A percentile compares a stretch with the other conserved stretches of the same genome.
Conservation (phyloP, 345 rosid genomes). For the Camelina laxa region DNA sequence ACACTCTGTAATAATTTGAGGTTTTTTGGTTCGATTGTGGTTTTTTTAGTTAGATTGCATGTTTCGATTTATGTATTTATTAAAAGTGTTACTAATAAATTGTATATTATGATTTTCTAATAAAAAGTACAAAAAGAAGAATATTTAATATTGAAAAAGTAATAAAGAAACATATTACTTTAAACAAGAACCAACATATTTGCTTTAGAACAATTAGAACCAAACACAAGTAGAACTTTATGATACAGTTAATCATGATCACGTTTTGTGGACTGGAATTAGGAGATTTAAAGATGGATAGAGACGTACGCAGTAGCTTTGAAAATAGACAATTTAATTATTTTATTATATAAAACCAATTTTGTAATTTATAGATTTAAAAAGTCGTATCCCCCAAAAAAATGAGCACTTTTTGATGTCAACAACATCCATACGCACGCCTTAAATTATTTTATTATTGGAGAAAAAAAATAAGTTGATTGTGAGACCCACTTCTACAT, state of each 20-base stretch:
- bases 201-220: slow-evolving; percentile 25
- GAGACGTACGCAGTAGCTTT: slow-evolving; percentile 23
- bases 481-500: slow-evolving; percentile 27
- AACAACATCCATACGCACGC: slow-evolving; percentile 38
- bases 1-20: background rate
- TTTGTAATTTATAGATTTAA: slow-evolving; percentile 19
- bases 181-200: slow-evolving; percentile 26
- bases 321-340: slow-evolving; percentile 35
- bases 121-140: background rate
- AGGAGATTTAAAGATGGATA: slow-evolving; percentile 7
- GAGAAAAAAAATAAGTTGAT: slow-evolving; percentile 14
- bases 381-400: slow-evolving; percentile 18
- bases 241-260: slow-evolving; percentile 37
- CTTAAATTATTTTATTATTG: background rate
- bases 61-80: too few species aligned
- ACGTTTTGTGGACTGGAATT: slow-evolving; percentile 41
- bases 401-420: slow-evolving; percentile 27
- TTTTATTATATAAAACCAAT: background rate
- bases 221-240: slow-evolving; percentile 24
- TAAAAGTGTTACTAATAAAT: too few species aligned
- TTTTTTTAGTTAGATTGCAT: too few species aligned
- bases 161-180: background rate
- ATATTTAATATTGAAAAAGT: background rate
- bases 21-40: too few species aligned
- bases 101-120: background rate